Evolutionary conservation across 2,329 filamentous ascomycete genomes (phyloP).

Genomic region (Colletotrichum destructivum): DNA sequence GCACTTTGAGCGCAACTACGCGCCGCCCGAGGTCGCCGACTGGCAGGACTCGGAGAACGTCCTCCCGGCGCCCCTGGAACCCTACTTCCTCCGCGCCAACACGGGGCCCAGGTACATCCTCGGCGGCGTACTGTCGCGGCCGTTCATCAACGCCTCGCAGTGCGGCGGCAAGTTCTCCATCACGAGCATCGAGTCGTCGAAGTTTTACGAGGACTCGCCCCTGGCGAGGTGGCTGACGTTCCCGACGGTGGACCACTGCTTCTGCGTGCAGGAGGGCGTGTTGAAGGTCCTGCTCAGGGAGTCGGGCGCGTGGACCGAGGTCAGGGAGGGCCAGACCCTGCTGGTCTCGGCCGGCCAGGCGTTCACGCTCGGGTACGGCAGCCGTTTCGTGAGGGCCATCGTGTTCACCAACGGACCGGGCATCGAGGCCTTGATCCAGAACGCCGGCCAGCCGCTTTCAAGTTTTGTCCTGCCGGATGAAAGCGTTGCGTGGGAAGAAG

Average conservation of each 20-base stretch:
- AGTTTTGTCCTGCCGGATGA: constrained; percentile 57
- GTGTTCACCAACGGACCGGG: constrained; percentile 65
- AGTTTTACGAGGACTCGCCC: constrained; percentile 53
- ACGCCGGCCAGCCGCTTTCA: constrained; percentile 52
- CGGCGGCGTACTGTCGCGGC: constrained; percentile 62
- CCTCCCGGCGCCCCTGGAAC: constrained; percentile 55
- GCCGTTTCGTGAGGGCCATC: constrained; percentile 62
- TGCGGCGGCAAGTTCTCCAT: constrained; percentile 66
- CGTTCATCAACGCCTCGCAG: constrained; percentile 64
- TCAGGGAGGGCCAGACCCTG: constrained; percentile 64
- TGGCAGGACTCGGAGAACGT: constrained; percentile 59
- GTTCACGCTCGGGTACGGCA: constrained; percentile 61
- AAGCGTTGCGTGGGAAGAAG: constrained; percentile 23
- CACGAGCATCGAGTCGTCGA: constrained; percentile 64
- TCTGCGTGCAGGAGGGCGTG: constrained; percentile 63
- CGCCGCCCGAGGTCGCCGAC: constrained; percentile 59
- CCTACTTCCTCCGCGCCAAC: constrained; percentile 68
- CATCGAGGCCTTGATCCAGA: constrained; percentile 61
- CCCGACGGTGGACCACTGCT: constrained; percentile 64
- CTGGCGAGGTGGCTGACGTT: constrained; percentile 60
- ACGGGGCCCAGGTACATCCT: constrained; percentile 62
- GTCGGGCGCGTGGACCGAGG: constrained; percentile 48
- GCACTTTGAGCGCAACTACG: constrained; percentile 64
- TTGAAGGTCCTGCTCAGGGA: constrained; percentile 57
- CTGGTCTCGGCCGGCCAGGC: constrained; percentile 62